phyloP scores from a whole-genome alignment of 208 protist species.

The Acanthamoeba sp. region DNA sequence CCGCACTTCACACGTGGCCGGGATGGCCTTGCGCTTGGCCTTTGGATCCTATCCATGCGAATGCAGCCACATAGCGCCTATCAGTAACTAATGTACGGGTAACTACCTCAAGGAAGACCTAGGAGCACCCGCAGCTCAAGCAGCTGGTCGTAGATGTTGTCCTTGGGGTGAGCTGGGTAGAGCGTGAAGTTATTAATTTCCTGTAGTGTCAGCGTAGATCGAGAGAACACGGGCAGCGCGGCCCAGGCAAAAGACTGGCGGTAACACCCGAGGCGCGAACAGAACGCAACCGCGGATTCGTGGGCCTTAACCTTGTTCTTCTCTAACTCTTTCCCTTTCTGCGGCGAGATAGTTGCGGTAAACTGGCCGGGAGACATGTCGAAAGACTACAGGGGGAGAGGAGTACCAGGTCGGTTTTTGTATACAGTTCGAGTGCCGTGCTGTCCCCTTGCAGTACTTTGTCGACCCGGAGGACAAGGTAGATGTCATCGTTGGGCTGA shows the following conservation, averaged over 20 bases:
- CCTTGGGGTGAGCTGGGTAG: slow-evolving; percentile 67
- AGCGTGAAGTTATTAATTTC: slow-evolving; percentile 31
- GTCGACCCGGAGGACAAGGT: slow-evolving; percentile 76
- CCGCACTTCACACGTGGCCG: slow-evolving; percentile 13
- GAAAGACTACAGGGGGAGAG: neutral
- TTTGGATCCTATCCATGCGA: slow-evolving; percentile 30
- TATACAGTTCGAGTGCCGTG: slow-evolving; percentile 75
- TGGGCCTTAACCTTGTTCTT: slow-evolving; percentile 74
- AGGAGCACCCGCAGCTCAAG: slow-evolving; percentile 36
- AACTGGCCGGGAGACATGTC: neutral
- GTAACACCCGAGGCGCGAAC: slow-evolving; percentile 75
- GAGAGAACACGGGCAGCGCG: slow-evolving; percentile 74
- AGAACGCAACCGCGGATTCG: slow-evolving; percentile 64
- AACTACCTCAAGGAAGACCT: neutral
- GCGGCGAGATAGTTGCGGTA: neutral
- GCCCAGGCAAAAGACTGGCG: slow-evolving; percentile 76
- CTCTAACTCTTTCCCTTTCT: slow-evolving; percentile 78
- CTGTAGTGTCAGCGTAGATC: slow-evolving; percentile 2
- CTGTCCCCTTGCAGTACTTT: slow-evolving; percentile 83
- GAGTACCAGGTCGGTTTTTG: slow-evolving; percentile 50
- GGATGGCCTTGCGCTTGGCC: slow-evolving; percentile 65
- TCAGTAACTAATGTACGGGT: too few species aligned
- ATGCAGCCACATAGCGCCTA: neutral
- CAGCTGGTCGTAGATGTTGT: slow-evolving; percentile 69
- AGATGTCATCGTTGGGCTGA: slow-evolving; percentile 76